These are phyloP conservation scores for Knufia fluminis DNA, from an alignment of 2,329 filamentous ascomycete genomes.

Conservation along the genomic window DNA sequence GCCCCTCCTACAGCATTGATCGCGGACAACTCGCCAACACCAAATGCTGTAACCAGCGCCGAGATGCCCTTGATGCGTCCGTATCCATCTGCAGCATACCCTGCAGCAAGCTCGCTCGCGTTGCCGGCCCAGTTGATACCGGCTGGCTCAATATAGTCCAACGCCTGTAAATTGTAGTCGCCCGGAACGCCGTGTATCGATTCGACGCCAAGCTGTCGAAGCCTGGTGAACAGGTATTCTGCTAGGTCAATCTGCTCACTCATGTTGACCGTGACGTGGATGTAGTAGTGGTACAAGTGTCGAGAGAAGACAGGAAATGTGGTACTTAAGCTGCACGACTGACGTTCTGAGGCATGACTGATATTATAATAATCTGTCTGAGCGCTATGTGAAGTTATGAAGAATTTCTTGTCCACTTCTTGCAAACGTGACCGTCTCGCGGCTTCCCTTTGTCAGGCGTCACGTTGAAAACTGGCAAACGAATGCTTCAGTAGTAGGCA, in stretches of 20 bases:
- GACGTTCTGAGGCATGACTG: not conserved
- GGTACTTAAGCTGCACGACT: not conserved
- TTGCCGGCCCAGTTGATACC: constrained; percentile 53
- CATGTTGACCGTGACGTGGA: constrained; percentile 1
- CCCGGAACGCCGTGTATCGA: constrained; percentile 46
- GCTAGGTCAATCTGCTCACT: constrained; percentile 34
- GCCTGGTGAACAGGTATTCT: constrained; percentile 42
- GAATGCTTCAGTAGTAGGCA: not conserved
- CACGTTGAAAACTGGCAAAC: not conserved
- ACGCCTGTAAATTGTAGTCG: constrained; percentile 35
- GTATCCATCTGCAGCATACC: constrained; percentile 73
- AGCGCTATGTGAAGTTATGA: not conserved
- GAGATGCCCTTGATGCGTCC: constrained; percentile 45
- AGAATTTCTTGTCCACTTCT: not conserved
- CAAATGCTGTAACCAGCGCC: constrained; percentile 47
- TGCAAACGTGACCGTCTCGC: not conserved
- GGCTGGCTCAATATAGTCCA: constrained; percentile 49
- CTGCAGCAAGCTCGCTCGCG: constrained; percentile 54
- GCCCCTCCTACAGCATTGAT: constrained; percentile 32
- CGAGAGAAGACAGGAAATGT: not conserved
- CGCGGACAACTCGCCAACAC: constrained; percentile 44
- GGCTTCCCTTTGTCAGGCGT: not conserved
- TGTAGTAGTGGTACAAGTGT: not conserved
- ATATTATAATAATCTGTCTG: not conserved
- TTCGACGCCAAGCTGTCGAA: constrained; percentile 41